Conservation (phyloP, 495 filamentous ascomycete species). For the Podospora fimiseda region DNA sequence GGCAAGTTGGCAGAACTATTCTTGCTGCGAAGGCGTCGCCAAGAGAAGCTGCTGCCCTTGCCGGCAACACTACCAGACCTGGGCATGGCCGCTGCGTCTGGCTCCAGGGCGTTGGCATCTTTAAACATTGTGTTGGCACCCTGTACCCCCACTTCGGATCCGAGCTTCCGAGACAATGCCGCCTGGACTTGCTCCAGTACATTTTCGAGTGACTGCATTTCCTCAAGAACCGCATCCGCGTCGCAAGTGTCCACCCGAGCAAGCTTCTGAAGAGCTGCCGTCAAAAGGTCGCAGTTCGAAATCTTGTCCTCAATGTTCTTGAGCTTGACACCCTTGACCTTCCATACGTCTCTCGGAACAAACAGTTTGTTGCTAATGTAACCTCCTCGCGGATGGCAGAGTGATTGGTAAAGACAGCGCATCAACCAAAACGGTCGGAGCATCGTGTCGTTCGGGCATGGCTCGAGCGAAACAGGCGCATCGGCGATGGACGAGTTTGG, state of each 20-base stretch:
- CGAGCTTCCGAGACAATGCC: conserved; percentile 72
- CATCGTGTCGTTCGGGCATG: conserved; percentile 80
- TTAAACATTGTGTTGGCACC: conserved; percentile 62
- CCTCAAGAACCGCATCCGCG: conserved; percentile 83
- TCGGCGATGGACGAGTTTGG: conserved; percentile 50
- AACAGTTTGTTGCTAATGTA: conserved; percentile 89
- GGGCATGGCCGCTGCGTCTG: conserved; percentile 31
- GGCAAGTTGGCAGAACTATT: conserved; percentile 55
- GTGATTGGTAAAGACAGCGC: conserved; percentile 84
- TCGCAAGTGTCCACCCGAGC: conserved; percentile 79
- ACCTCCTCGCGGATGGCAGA: conserved; percentile 83
- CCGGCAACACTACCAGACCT: conserved; percentile 53
- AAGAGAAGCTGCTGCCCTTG: conserved; percentile 67
- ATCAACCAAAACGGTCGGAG: conserved; percentile 95
- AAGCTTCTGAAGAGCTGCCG: conserved; percentile 80
- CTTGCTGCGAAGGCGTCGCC: conserved; percentile 85
- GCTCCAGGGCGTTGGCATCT: conserved; percentile 41
- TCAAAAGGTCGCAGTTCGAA: conserved; percentile 84
- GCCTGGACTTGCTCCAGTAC: conserved; percentile 81
- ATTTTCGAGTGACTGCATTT: conserved; percentile 88
- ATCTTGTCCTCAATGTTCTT: conserved; percentile 91
- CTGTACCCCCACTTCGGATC: conserved; percentile 81
- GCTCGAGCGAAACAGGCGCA: conserved; percentile 73
- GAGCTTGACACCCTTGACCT: conserved; percentile 86
- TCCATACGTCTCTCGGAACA: conserved; percentile 87